A percentile compares a stretch with the other conserved stretches of the same genome.
phyloP scores from a whole-genome alignment of 768 basidiomycete species.

The Calocybe gangraenosa region DNA sequence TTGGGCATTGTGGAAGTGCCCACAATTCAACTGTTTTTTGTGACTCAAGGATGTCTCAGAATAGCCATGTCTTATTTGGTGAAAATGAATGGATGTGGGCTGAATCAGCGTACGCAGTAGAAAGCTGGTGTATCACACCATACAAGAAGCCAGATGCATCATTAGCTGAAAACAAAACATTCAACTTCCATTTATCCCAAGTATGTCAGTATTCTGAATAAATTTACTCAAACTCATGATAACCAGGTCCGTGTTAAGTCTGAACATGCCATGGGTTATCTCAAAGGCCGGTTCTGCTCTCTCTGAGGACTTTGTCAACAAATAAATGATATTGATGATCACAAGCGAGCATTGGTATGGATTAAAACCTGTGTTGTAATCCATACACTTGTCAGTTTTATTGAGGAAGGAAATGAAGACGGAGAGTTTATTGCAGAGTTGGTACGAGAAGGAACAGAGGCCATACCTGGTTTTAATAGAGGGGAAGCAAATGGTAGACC shows the following conservation, averaged over 20 bases:
- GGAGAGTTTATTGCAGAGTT: too few species aligned
- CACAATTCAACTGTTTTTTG: slow-evolving; percentile 29
- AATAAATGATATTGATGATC: slow-evolving; percentile 20
- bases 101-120: slow-evolving; percentile 36
- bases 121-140: slow-evolving; percentile 1
- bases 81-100: slow-evolving; percentile 31
- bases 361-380: slow-evolving; percentile 23
- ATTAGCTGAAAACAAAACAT: slow-evolving; percentile 5
- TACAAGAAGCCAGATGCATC: background rate
- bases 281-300: slow-evolving; percentile 36
- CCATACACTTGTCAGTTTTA: background rate
- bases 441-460: too few species aligned
- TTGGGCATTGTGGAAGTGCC: slow-evolving; percentile 27
- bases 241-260: slow-evolving; percentile 28
- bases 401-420: too few species aligned
- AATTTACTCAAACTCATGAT: slow-evolving; percentile 16
- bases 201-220: slow-evolving; percentile 23
- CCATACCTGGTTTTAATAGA: too few species aligned
- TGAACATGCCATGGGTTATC: slow-evolving; percentile 35
- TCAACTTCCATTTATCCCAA: slow-evolving; percentile 19
- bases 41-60: slow-evolving; percentile 15
- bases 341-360: slow-evolving; percentile 28
- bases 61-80: slow-evolving; percentile 20
- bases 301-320: slow-evolving; percentile 24
- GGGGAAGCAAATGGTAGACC: too few species aligned